A percentile compares a stretch with the other conserved stretches of the same genome.
These are phyloP conservation scores for Wallacemonas collosoma DNA, from an alignment of 208 protist genomes.

Conservation along the genomic window DNA sequence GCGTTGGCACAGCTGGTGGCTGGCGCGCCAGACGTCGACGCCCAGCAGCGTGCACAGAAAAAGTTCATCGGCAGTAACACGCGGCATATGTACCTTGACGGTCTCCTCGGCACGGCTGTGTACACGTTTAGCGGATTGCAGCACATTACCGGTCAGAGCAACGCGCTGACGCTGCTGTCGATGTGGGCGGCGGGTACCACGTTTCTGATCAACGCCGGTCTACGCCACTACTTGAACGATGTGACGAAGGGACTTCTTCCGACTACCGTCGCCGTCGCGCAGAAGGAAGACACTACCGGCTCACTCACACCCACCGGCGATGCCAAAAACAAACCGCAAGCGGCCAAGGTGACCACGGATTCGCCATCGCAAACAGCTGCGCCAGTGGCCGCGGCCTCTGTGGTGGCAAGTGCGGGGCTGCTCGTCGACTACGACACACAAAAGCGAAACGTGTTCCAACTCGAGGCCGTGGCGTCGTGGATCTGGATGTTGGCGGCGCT, in stretches of 20 bases:
- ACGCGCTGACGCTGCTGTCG: constrained; percentile 60
- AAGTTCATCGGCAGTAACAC: constrained; percentile 52
- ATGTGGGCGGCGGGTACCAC: constrained; percentile 79
- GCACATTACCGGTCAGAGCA: constrained; percentile 78
- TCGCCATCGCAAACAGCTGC: not conserved
- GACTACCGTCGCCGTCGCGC: not conserved
- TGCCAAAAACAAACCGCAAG: not conserved
- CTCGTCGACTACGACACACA: constrained; percentile 19
- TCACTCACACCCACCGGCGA: not conserved
- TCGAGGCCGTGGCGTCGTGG: constrained; percentile 73
- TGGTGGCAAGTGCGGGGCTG: constrained; percentile 5
- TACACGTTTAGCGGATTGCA: constrained; percentile 75
- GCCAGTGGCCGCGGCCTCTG: not conserved
- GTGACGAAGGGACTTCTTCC: constrained; percentile 1
- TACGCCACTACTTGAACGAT: constrained; percentile 53
- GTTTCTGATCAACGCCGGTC: constrained; percentile 62
- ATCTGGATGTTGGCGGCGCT: constrained; percentile 79
- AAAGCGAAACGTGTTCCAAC: constrained; percentile 55
- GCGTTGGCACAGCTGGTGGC: constrained; percentile 57
- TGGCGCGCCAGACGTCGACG: constrained; percentile 40
- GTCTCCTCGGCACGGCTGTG: constrained; percentile 36
- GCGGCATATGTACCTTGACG: constrained; percentile 65
- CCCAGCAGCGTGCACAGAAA: constrained; percentile 20
- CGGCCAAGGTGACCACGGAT: not conserved
- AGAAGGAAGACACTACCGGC: not conserved